Evolutionary conservation across 495 filamentous ascomycete genomes (phyloP).

Genomic region (Clavariopsis aquatica): DNA sequence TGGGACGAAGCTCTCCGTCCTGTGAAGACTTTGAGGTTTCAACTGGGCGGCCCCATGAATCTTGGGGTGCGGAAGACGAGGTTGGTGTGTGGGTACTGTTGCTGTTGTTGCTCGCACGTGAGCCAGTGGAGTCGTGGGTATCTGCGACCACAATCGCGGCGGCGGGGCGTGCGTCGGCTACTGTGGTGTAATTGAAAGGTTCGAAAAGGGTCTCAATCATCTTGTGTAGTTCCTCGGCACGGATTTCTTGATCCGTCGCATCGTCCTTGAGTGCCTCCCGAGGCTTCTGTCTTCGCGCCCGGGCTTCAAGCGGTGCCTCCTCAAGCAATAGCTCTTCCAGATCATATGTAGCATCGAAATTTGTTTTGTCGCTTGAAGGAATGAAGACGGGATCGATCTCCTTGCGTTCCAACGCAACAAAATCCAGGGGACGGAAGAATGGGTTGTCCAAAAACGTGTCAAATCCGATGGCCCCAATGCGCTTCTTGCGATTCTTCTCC

Average conservation of each 20-base stretch:
- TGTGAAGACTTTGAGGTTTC: constrained; percentile 29
- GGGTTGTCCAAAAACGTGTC: constrained; percentile 79
- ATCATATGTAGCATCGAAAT: constrained; percentile 98
- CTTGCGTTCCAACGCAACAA: constrained; percentile 80
- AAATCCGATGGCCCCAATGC: constrained; percentile 78
- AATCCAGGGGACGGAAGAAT: constrained; percentile 88
- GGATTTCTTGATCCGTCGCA: constrained; percentile 91
- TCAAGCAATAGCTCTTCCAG: constrained; percentile 91
- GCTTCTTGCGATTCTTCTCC: constrained; percentile 73
- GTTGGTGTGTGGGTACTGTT: constrained; percentile 34
- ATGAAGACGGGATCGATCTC: constrained; percentile 88
- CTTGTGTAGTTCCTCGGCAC: constrained; percentile 89
- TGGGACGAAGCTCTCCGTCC: constrained; percentile 33
- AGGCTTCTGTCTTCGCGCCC: constrained; percentile 89
- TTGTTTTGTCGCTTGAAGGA: constrained; percentile 95
- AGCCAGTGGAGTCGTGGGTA: constrained; percentile 51
- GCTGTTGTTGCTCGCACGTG: constrained; percentile 36
- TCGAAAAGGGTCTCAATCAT: constrained; percentile 94
- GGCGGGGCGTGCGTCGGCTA: constrained; percentile 51
- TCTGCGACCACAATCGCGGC: constrained; percentile 13
- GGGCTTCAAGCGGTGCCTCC: constrained; percentile 91
- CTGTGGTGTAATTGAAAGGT: constrained; percentile 89
- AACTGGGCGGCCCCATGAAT: constrained; percentile 18
- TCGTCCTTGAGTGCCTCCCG: constrained; percentile 88
- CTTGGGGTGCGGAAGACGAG: constrained; percentile 28